Evolutionary conservation across 2,329 filamentous ascomycete genomes (phyloP), one percentile per base, ranked within the genome.

Genomic region (Cercospora brassicicola): DNA sequence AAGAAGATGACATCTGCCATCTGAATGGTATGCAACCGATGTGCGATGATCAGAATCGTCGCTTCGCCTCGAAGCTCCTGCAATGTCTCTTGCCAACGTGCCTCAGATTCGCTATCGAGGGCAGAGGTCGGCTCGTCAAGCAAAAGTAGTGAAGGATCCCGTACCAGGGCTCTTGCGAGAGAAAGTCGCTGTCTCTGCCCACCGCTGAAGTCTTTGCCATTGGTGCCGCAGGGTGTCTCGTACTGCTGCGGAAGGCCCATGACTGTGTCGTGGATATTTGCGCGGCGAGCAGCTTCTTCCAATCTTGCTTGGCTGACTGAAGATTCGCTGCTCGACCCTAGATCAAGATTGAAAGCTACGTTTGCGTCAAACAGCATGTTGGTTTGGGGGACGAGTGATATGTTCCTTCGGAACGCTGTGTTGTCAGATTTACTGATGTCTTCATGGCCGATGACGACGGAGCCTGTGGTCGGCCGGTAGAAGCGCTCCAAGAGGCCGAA

Each of bases 211-310:
- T 79, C 76, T 26, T 76, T 79, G 9, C 80, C 81, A 42, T 77
- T 79, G 8, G 77, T 73, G 4, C 80, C 80, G 68, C 77, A 79
- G n/a, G 77, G 76, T 0, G 89, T 91, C 10, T 89, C 79, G 74
- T 91, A 92, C 0, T 88, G 88, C 13, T 89, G 80, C 0, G 89
- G 89, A n/a, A 92, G 79, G 0, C 83, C 79, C 64, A 82, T 79
- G 71, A 92, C 89, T 26, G 86, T 87, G 28, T 91, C 88, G 78
- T 92, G 89, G 70, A 92, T 90, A 74, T 90, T 90, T 45, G 89
- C 89, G 15, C 90, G 79, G 64, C 84, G 84, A 74, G 89, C 91
- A 0, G 90, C 89, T 63, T 87, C 85, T 69, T 89, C 84, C 57
- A 87, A 80, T 1, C 83, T 85, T 1, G 85, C 85, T 0, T 82